These are phyloP conservation scores for Furcasterigmium sp. DNA, from an alignment of 2,329 filamentous ascomycete genomes.

Conservation along the genomic window DNA sequence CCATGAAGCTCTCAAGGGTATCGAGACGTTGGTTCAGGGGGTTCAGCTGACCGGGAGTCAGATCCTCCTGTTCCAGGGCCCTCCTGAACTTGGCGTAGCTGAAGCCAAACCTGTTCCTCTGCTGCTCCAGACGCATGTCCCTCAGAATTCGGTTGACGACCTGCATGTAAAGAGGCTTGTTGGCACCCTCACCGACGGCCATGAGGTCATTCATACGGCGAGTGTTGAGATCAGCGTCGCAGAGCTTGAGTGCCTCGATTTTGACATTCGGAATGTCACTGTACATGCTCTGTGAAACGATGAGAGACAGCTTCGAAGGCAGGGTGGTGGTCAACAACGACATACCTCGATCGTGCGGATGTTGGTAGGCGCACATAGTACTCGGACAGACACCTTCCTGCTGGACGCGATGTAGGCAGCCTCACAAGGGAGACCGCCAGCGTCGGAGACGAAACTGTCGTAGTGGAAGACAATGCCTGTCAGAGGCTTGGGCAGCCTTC, in stretches of 20 bases:
- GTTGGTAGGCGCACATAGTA: constrained; percentile 52
- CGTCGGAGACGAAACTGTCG: constrained; percentile 47
- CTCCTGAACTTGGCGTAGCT: constrained; percentile 43
- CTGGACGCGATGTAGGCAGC: constrained; percentile 48
- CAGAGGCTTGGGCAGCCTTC: constrained; percentile 43
- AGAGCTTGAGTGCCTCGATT: constrained; percentile 45
- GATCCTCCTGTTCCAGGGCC: constrained; percentile 24
- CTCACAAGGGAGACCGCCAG: constrained; percentile 49
- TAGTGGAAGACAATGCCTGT: constrained; percentile 63
- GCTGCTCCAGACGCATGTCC: constrained; percentile 44
- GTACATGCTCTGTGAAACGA: constrained; percentile 34
- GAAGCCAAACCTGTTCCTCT: constrained; percentile 30
- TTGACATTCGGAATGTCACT: constrained; percentile 32
- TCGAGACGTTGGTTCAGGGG: constrained; percentile 57
- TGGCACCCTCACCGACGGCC: constrained; percentile 38
- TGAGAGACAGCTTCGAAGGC: no score
- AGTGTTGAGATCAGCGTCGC: constrained; percentile 48
- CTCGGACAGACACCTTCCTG: constrained; percentile 37
- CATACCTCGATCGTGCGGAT: constrained; percentile 31
- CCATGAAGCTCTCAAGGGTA: constrained; percentile 60
- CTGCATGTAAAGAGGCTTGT: constrained; percentile 52
- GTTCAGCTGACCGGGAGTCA: constrained; percentile 42
- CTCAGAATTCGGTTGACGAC: constrained; percentile 51
- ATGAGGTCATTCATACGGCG: constrained; percentile 55
- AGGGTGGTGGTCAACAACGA: no score